Evolutionary conservation across 495 filamentous ascomycete species (phyloP), one percentile per base, ranked within the genome.

Genomic region (Choiromyces venosus): DNA sequence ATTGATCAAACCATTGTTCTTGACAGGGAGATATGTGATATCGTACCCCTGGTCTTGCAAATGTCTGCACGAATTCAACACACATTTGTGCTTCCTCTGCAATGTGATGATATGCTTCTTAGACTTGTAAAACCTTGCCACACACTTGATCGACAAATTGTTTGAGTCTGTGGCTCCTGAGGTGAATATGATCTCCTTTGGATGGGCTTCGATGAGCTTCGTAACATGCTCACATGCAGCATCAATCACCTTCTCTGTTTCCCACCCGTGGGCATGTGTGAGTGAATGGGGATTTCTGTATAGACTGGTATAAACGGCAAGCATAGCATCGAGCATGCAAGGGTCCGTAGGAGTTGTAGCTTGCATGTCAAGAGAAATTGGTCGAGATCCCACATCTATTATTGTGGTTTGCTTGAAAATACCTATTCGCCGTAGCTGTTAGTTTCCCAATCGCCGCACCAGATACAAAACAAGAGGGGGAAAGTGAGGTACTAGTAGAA

Each of bases 331-430:
- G 16, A 99, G 86, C 52, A 97, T 95, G 68, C 95, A 88, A 56
- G 95, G 95, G 78, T 98, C 94, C n/a, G n/a, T n/a, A n/a, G n/a
- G n/a, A n/a, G n/a, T n/a, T n/a, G n/a, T n/a, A n/a, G n/a, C n/a
- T 84, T 99, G 95, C 92, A 96, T 96, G 81, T 99, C 95, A 64
- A 99, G 90, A 79, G 97, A 99, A 79, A 99, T 97, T n/a, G 95
- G 95, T 44, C 95, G 88, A 69, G 91, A 89, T 74, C 96, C 95
- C 84, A 96, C 89, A 80, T 97, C 95, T 91, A 97, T 91, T 72
- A 97, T 85, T 37, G 92, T 92, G 2, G 93, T 89, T n/a, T n/a
- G n/a, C n/a, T n/a, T n/a, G n/a, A n/a, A n/a, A n/a, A n/a, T n/a
- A n/a, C n/a, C n/a, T n/a, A 46, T 4, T 7, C 2, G 21, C 16